phyloP scores from a whole-genome alignment of 345 rosid species.

The Euphorbia pulcherrima region DNA sequence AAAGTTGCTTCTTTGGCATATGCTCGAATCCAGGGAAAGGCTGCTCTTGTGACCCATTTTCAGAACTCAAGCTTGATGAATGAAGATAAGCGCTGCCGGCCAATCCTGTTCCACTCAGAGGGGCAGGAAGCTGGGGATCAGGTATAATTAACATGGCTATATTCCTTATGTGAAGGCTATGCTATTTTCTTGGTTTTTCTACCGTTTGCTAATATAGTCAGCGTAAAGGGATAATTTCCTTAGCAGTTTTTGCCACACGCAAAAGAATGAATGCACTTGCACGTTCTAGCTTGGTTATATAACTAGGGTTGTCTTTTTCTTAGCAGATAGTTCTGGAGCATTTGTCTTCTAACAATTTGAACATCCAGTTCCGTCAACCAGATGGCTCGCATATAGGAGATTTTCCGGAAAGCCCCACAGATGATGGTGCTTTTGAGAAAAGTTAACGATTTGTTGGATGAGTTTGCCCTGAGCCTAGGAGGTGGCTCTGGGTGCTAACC shows the following conservation, averaged over 20 bases:
- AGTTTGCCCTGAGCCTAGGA: conserved; percentile 13
- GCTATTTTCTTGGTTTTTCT: background rate
- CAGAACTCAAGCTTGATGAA: conserved; percentile 85
- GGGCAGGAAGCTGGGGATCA: conserved; percentile 54
- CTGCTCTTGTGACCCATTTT: conserved; percentile 80
- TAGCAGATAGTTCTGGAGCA: conserved; percentile 37
- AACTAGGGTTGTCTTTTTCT: background rate
- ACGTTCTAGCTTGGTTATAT: background rate
- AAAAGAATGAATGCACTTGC: background rate
- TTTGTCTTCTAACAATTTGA: conserved; percentile 33
- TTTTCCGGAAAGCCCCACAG: conserved; percentile 26
- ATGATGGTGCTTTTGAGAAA: conserved; percentile 12
- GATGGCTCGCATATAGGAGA: conserved; percentile 28
- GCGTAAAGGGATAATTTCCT: background rate
- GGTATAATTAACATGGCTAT: conserved; percentile 32
- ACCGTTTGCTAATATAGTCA: background rate
- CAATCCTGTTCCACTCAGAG: conserved; percentile 64
- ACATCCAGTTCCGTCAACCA: conserved; percentile 40
- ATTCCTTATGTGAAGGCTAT: background rate
- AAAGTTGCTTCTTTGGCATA: conserved; percentile 88
- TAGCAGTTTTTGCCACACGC: background rate
- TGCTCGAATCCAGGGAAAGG: conserved; percentile 91
- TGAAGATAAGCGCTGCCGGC: conserved; percentile 79
- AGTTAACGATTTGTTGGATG: conserved; percentile 18
- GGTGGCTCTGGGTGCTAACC: conserved; percentile 31